A percentile compares a stretch with the other conserved stretches of the same genome.
Evolutionary conservation across 2,329 filamentous ascomycete genomes (phyloP).

Genomic region (Fusarium anguioides): DNA sequence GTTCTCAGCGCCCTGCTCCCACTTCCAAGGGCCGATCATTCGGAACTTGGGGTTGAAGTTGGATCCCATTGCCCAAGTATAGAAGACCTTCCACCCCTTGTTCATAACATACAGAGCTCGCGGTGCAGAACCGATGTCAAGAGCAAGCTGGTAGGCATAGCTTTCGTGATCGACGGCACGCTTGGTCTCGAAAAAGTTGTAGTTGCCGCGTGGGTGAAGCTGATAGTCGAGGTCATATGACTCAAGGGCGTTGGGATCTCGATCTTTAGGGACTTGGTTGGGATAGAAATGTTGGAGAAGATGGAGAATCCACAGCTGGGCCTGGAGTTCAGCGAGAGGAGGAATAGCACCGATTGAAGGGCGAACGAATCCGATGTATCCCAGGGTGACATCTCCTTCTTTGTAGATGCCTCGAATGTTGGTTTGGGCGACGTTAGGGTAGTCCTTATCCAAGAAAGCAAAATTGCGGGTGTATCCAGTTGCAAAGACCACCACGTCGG

Average conservation of each 20-base stretch:
- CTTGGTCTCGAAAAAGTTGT: conserved; percentile 51
- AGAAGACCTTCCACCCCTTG: conserved; percentile 53
- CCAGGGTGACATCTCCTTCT: conserved; percentile 51
- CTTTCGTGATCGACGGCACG: conserved; percentile 61
- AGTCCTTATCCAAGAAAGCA: conserved; percentile 52
- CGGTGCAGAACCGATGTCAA: conserved; percentile 59
- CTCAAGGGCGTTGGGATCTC: conserved; percentile 42
- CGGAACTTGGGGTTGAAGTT: conserved; percentile 64
- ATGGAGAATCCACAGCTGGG: conserved; percentile 58
- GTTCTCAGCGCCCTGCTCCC: conserved; percentile 48
- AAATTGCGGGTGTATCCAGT: conserved; percentile 60
- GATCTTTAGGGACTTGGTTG: conserved; percentile 18
- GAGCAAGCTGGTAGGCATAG: conserved; percentile 61
- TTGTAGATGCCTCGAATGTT: conserved; percentile 66
- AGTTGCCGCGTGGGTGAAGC: conserved; percentile 50
- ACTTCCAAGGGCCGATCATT: conserved; percentile 58
- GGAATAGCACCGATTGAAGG: conserved; percentile 60
- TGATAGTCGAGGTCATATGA: conserved; percentile 55
- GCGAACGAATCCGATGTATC: conserved; percentile 61
- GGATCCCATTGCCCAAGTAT: conserved; percentile 60
- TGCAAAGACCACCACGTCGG: conserved; percentile 59
- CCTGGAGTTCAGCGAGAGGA: conserved; percentile 61
- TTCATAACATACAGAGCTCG: conserved; percentile 49
- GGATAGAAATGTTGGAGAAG: conserved; percentile 50
- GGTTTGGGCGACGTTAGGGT: conserved; percentile 58